Base-by-base conservation (phyloP, 2,329 filamentous ascomycete genomes). In the Hypoxylon sp. region DNA sequence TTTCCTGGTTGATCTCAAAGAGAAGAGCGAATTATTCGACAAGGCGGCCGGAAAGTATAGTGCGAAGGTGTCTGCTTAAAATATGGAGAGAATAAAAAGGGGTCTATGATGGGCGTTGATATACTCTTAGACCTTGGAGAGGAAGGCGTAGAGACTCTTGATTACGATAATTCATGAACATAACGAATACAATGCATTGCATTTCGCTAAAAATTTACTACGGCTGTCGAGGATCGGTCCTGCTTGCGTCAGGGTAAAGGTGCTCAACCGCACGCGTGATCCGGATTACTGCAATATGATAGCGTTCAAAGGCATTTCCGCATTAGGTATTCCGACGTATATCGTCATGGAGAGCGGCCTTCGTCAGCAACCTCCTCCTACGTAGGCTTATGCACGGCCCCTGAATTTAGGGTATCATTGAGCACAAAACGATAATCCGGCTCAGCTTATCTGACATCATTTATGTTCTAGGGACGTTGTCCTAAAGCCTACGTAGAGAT, bases 1-100 rank as follows among this genome's bases (percentile, higher is more conserved):
- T 35, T 84, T 96, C 68, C 79, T 98, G 63, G 79, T 81, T 44
- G 94, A 97, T 74, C 82, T 97, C 74, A 86, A 89, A 75, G 93
- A 93, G 81, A 98, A 97, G 90, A 93, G 89, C 79, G 87, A 86
- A n/a, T 82, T 94, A 64, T 98, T 98, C 78, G 93, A 97, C 79
- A 90, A 90, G 75, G 94, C 94, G 11, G 93, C 92, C 19, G 85
- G 88, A 27, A 98, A 97, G 82, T 98, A 96, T 81, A 91, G 89
- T 72, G 88, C 94, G 35, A 97, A 95, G 84, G 93, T 93, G 69
- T 86, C 90, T 68, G 85, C 87, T 68, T 88, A 79, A 80, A 62
- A n/a, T 54, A 56, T 27, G 17, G 48, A 35, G 37, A 44, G 10
- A 63, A 47, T 47, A 39, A 52, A 59, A n/a, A 13, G 46, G 31